Conservation (phyloP, 768 basidiomycete species). For the Naganishia randhawae region DNA sequence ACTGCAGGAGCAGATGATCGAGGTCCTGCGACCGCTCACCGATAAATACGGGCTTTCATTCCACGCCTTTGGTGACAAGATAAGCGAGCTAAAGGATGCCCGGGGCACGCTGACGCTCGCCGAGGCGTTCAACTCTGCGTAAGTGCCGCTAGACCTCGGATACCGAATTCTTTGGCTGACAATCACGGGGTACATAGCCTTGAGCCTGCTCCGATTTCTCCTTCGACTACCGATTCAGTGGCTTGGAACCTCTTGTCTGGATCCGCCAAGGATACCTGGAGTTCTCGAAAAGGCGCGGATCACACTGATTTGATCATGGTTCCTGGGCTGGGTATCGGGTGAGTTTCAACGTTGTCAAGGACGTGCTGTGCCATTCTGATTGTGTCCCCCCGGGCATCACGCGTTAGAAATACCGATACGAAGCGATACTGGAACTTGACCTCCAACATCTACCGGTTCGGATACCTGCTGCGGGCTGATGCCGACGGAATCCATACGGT, state of each 20-base stretch:
- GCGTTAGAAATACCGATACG: conserved; percentile 38
- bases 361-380: too few species aligned
- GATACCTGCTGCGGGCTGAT: conserved; percentile 2
- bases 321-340: conserved; percentile 35
- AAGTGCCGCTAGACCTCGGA: not conserved
- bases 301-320: conserved; percentile 34
- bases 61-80: conserved; percentile 38
- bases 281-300: conserved; percentile 32
- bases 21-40: conserved; percentile 34
- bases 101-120: conserved; percentile 35
- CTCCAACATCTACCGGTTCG: conserved; percentile 45
- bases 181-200: conserved; percentile 28
- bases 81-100: conserved; percentile 20
- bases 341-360: conserved; percentile 5
- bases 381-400: not conserved
- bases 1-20: conserved; percentile 36
- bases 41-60: conserved; percentile 40
- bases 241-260: conserved; percentile 44
- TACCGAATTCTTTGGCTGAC: conserved; percentile 28
- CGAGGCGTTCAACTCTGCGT: conserved; percentile 36
- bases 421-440: conserved; percentile 47
- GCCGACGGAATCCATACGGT: conserved; percentile 35
- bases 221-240: conserved; percentile 34
- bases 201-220: conserved; percentile 42
- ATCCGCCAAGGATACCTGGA: conserved; percentile 37